Conservation (phyloP, 257 asterid genomes). For the Salvia splendens region DNA sequence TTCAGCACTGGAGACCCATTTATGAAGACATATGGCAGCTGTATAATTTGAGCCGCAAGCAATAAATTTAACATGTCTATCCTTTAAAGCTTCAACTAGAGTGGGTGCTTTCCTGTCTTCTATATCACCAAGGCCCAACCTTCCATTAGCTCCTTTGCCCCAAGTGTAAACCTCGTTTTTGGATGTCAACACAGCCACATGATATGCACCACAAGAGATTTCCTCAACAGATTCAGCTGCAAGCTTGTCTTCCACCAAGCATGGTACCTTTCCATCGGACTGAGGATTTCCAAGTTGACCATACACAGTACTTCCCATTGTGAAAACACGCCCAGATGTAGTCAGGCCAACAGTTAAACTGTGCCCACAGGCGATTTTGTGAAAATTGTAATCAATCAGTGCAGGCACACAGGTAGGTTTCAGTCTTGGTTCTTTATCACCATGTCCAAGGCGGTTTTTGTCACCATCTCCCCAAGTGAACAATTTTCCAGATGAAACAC, state of each 20-base stretch:
- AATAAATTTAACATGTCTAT: slow-evolving; percentile 76
- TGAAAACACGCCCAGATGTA: slow-evolving; percentile 73
- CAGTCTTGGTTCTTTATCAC: slow-evolving; percentile 85
- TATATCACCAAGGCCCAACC: slow-evolving; percentile 92
- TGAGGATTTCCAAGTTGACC: slow-evolving; percentile 89
- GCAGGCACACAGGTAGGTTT: slow-evolving; percentile 91
- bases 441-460: slow-evolving; percentile 90
- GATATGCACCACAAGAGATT: slow-evolving; percentile 83
- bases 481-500: slow-evolving; percentile 79
- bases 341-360: slow-evolving; percentile 82
- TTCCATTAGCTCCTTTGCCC: slow-evolving; percentile 97
- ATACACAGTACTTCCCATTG: slow-evolving; percentile 91
- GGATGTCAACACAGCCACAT: slow-evolving; percentile 76
- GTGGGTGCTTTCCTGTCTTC: slow-evolving; percentile 84
- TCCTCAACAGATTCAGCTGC: slow-evolving; percentile 68
- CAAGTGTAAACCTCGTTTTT: slow-evolving; percentile 87
- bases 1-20: slow-evolving; percentile 90
- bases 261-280: slow-evolving; percentile 80
- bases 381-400: slow-evolving; percentile 81
- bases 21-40: slow-evolving; percentile 80
- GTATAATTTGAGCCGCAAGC: slow-evolving; percentile 94
- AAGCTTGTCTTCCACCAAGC: slow-evolving; percentile 74
- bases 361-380: slow-evolving; percentile 84
- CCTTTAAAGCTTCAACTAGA: slow-evolving; percentile 77
- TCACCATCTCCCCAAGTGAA: slow-evolving; percentile 99